Evolutionary conservation across 2,329 filamentous ascomycete genomes (phyloP).

Genomic region (Cadophora gregata): DNA sequence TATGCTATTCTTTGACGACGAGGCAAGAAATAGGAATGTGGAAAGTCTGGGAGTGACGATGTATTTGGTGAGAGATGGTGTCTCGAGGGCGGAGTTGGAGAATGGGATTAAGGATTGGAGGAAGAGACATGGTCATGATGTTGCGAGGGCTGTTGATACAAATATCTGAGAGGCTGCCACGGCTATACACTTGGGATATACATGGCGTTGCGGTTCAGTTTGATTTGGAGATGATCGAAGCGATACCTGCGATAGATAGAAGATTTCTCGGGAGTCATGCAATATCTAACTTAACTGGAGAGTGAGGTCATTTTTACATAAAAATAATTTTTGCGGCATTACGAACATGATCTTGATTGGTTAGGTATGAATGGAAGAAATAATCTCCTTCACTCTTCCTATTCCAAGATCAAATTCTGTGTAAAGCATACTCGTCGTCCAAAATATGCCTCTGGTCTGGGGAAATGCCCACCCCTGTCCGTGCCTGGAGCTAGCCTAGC

Average conservation of each 20-base stretch:
- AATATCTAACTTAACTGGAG: no score
- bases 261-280: no score
- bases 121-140: constrained; percentile 53
- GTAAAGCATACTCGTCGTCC: background rate
- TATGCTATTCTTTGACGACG: constrained; percentile 97
- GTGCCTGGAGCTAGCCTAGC: constrained; percentile 29
- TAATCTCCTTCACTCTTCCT: background rate
- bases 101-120: constrained; percentile 83
- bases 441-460: background rate
- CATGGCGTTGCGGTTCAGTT: constrained; percentile 16
- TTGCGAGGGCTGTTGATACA: constrained; percentile 8
- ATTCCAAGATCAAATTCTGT: background rate
- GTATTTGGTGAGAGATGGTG: constrained; percentile 79
- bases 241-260: constrained; percentile 2
- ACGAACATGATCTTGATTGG: no score
- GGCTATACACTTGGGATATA: background rate
- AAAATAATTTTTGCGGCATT: no score
- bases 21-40: constrained; percentile 84
- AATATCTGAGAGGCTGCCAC: background rate
- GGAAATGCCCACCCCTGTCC: constrained; percentile 18
- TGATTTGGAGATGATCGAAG: background rate
- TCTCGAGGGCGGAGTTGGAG: constrained; percentile 79
- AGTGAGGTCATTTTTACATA: no score
- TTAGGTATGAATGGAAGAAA: background rate
- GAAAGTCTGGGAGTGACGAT: constrained; percentile 70